Evolutionary conservation across 192 early-diverging fungal species (phyloP).

Genomic region (Podila horticola): DNA sequence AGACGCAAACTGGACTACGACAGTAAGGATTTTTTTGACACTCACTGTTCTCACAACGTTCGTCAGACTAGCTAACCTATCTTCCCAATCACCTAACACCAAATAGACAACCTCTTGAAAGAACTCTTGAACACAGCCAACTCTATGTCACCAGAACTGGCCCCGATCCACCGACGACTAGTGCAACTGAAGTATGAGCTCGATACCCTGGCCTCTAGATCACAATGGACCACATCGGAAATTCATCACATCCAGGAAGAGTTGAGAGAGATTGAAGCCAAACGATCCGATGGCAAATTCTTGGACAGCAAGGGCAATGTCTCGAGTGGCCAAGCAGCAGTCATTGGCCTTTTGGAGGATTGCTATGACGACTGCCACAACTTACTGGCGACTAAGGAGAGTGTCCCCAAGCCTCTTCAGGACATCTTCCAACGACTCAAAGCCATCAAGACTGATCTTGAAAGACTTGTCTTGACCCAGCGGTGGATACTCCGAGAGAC

Average conservation of each 20-base stretch:
- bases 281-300: conserved; percentile 84
- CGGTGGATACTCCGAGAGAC: conserved; percentile 85
- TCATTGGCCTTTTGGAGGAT: conserved; percentile 82
- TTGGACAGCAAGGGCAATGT: conserved; percentile 72
- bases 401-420: conserved; percentile 69
- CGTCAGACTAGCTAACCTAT: background rate
- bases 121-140: conserved; percentile 65
- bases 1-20: conserved; percentile 54
- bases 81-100: background rate
- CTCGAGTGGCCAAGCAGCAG: conserved; percentile 85
- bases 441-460: conserved; percentile 79
- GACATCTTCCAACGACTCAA: conserved; percentile 69
- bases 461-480: conserved; percentile 77
- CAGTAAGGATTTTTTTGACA: conserved; percentile 11
- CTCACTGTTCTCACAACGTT: background rate
- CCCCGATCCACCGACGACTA: conserved; percentile 77
- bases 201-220: conserved; percentile 49
- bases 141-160: conserved; percentile 74
- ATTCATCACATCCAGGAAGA: conserved; percentile 72
- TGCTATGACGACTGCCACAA: conserved; percentile 88
- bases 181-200: conserved; percentile 75
- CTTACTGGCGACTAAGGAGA: conserved; percentile 71
- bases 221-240: conserved; percentile 39
- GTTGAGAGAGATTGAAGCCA: conserved; percentile 82
- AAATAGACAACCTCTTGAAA: conserved; percentile 56